Percentiles rank a stretch among this genome's conserved stretches.
phyloP scores from a whole-genome alignment of 2,329 filamentous ascomycete species.

The Calonectria pteridis region DNA sequence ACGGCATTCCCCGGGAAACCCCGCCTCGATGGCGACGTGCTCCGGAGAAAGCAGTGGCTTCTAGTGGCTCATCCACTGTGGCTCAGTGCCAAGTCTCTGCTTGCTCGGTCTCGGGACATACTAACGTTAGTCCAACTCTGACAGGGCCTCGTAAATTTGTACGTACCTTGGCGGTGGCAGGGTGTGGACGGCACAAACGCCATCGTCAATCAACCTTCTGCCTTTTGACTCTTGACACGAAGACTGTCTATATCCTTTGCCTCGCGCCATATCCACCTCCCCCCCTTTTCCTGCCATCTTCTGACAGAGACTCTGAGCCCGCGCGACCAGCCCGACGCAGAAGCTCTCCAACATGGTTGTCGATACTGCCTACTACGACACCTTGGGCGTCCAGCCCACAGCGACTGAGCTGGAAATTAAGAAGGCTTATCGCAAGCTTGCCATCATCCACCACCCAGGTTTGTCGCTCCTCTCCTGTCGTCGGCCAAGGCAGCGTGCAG shows the following conservation, averaged over 20 bases:
- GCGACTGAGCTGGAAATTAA: conserved; percentile 95
- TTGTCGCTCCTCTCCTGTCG: conserved; percentile 47
- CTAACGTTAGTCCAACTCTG: conserved; percentile 1
- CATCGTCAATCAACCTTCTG: conserved; percentile 38
- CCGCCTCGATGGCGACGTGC: neutral
- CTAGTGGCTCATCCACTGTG: conserved; percentile 22
- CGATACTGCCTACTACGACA: conserved; percentile 91
- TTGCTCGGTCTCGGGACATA: conserved; percentile 7
- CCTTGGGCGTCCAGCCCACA: conserved; percentile 84
- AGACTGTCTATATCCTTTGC: conserved; percentile 23
- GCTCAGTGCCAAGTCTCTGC: conserved; percentile 14
- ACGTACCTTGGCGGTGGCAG: conserved; percentile 12
- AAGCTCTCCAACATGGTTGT: conserved; percentile 76
- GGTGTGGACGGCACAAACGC: conserved; percentile 35
- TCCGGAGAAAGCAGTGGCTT: conserved; percentile 12
- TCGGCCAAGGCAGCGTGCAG: neutral
- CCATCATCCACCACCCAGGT: conserved; percentile 93
- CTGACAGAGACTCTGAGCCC: conserved; percentile 13
- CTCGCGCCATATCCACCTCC: conserved; percentile 10
- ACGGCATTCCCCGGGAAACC: neutral
- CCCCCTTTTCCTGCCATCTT: neutral
- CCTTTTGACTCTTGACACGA: conserved; percentile 23
- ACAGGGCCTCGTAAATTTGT: conserved; percentile 13
- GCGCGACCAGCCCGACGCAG: conserved; percentile 23
- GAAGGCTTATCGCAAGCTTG: conserved; percentile 94